A percentile compares a stretch with the other conserved stretches of the same genome.
phyloP scores from a whole-genome alignment of 23 red algal genomes.

The Gracilaria caudata region DNA sequence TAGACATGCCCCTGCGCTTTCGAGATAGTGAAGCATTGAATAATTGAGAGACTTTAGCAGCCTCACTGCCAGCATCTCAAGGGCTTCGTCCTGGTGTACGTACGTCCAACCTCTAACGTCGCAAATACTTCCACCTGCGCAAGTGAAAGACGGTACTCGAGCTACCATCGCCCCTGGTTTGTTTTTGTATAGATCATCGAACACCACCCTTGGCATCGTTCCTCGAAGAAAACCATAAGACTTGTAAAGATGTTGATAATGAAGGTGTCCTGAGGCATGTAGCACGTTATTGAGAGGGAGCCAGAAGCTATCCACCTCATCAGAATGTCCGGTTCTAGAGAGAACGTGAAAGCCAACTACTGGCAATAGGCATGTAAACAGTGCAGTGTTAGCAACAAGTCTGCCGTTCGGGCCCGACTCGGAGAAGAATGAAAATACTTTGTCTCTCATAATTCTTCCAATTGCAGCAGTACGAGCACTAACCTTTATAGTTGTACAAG shows the following conservation, averaged over 20 bases:
- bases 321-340: conserved; percentile 19
- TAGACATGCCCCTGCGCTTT: conserved; percentile 1
- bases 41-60: neutral
- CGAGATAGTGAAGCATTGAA: conserved; percentile 8
- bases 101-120: conserved; percentile 22
- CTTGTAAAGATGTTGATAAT: conserved; percentile 34
- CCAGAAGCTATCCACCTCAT: conserved; percentile 18
- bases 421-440: neutral
- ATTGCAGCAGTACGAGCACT: neutral
- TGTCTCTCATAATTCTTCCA: neutral
- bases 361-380: conserved; percentile 18
- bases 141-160: neutral
- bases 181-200: neutral
- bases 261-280: conserved; percentile 8
- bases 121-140: neutral
- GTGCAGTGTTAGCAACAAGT: conserved; percentile 7
- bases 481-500: neutral
- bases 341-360: conserved; percentile 34
- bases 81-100: conserved; percentile 18
- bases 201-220: neutral
- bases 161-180: conserved; percentile 14
- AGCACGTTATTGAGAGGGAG: conserved; percentile 3
- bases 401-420: neutral
- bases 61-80: conserved; percentile 1
- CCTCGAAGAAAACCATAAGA: conserved; percentile 17